A percentile compares a stretch with the other conserved stretches of the same genome.
These are phyloP conservation scores for Aspergillus sp. DNA, from an alignment of 2,329 filamentous ascomycete genomes.

Conservation along the genomic window DNA sequence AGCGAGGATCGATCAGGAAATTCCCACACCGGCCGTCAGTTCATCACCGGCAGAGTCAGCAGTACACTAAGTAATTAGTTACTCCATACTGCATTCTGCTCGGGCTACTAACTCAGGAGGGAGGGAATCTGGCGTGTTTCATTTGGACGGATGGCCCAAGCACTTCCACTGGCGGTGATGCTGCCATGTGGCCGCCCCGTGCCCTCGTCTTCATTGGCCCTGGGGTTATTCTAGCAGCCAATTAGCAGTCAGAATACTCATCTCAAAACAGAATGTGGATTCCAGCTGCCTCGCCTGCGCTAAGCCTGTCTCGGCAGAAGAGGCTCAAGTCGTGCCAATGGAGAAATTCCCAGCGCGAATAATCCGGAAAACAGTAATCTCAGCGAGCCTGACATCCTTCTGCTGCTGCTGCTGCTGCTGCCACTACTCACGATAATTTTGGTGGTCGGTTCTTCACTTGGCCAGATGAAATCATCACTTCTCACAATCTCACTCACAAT, in stretches of 20 bases:
- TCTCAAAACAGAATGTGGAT: conserved; percentile 6
- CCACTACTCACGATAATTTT: not conserved
- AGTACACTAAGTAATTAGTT: not conserved
- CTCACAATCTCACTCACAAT: not conserved
- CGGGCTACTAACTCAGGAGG: not conserved
- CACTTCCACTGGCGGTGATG: conserved; percentile 13
- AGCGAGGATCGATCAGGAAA: too few relatives aligned
- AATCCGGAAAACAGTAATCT: not conserved
- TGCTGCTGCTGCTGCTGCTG: not conserved
- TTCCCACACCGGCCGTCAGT: not conserved
- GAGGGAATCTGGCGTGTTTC: not conserved
- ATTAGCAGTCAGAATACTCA: not conserved
- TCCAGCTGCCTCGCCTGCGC: not conserved
- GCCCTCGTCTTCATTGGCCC: conserved; percentile 7
- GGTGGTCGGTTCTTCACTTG: not conserved
- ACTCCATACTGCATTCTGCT: too few relatives aligned
- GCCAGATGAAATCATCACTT: conserved; percentile 1
- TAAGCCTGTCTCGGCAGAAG: conserved; percentile 1
- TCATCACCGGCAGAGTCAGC: conserved; percentile 3
- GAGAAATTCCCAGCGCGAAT: not conserved
- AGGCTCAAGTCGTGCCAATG: not conserved
- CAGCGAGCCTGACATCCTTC: not conserved
- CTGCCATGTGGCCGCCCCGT: conserved; percentile 18
- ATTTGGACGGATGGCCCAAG: conserved; percentile 8
- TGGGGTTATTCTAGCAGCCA: conserved; percentile 1